Percentiles rank a stretch among this genome's conserved stretches.
Evolutionary conservation across 257 asterid species (phyloP).

Genomic region (Mitragyna speciosa): DNA sequence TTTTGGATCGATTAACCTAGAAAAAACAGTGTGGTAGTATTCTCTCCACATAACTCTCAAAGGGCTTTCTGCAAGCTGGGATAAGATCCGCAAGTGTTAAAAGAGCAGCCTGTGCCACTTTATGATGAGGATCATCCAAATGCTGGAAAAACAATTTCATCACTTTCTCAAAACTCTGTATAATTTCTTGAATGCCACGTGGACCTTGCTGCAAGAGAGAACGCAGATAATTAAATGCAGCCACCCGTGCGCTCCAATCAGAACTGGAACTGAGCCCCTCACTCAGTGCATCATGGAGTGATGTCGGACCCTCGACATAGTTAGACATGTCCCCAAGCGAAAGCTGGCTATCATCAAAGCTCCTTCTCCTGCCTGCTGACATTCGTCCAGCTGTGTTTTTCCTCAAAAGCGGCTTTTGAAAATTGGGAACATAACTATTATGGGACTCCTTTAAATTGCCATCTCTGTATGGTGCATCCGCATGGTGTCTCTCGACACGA

Average conservation of each 20-base stretch:
- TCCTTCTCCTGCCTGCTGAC: constrained; percentile 86
- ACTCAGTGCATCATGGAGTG: constrained; percentile 84
- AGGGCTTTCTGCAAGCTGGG: constrained; percentile 92
- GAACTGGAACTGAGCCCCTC: constrained; percentile 94
- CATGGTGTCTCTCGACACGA: constrained; percentile 62
- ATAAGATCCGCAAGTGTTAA: constrained; percentile 95
- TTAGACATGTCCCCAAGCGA: constrained; percentile 69
- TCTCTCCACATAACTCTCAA: constrained; percentile 97
- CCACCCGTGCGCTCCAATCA: constrained; percentile 96
- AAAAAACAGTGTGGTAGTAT: constrained; percentile 94
- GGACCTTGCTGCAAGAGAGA: constrained; percentile 89
- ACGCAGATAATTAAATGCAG: constrained; percentile 78
- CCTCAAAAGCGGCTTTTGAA: constrained; percentile 90
- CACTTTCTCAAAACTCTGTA: constrained; percentile 95
- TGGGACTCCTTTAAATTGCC: constrained; percentile 70
- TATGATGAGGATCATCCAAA: constrained; percentile 99
- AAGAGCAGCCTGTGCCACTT: constrained; percentile 99
- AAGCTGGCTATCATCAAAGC: constrained; percentile 95
- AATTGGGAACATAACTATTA: constrained; percentile 69
- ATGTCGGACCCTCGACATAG: constrained; percentile 81
- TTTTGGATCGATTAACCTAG: constrained; percentile 96
- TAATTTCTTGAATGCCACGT: constrained; percentile 89
- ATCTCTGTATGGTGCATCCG: constrained; percentile 64
- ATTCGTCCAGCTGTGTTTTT: constrained; percentile 81
- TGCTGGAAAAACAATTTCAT: constrained; percentile 98